These are phyloP conservation scores for Trametes pubescens DNA, from an alignment of 1,284 basidiomycete genomes.

Conservation along the genomic window DNA sequence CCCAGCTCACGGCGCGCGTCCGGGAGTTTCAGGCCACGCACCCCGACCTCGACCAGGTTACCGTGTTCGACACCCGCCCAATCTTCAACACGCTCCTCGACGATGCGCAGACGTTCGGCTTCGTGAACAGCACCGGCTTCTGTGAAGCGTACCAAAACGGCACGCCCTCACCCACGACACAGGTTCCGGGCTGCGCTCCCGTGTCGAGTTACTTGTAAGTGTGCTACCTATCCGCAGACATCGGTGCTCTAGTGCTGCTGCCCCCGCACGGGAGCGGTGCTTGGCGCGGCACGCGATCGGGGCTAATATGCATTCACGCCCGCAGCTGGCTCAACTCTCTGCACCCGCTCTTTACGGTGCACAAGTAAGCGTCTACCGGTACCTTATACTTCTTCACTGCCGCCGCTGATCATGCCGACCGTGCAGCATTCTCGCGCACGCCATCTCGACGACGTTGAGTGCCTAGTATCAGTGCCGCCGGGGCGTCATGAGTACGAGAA, in stretches of 20 bases:
- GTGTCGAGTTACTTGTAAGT: conserved; percentile 72
- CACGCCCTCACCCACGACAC: conserved; percentile 57
- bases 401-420: conserved; percentile 18
- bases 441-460: conserved; percentile 51
- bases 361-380: conserved; percentile 38
- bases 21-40: conserved; percentile 52
- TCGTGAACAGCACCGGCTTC: conserved; percentile 65
- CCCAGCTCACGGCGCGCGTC: conserved; percentile 51
- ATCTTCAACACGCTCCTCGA: conserved; percentile 67
- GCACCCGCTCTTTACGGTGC: conserved; percentile 42
- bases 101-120: conserved; percentile 59
- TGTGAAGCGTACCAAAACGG: conserved; percentile 68
- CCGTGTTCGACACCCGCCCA: conserved; percentile 63
- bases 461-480: conserved; percentile 18
- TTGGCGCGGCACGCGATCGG: conserved; percentile 7
- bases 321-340: conserved; percentile 41
- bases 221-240: not conserved
- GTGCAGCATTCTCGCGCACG: conserved; percentile 55
- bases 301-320: conserved; percentile 2
- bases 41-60: conserved; percentile 51
- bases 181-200: conserved; percentile 63
- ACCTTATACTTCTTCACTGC: conserved; percentile 16
- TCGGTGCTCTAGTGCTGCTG: not conserved
- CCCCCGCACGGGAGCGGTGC: not conserved
- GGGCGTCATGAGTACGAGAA: not conserved